phyloP scores from a whole-genome alignment of 129 eudicot genomes.

The Erigeron canadensis region DNA sequence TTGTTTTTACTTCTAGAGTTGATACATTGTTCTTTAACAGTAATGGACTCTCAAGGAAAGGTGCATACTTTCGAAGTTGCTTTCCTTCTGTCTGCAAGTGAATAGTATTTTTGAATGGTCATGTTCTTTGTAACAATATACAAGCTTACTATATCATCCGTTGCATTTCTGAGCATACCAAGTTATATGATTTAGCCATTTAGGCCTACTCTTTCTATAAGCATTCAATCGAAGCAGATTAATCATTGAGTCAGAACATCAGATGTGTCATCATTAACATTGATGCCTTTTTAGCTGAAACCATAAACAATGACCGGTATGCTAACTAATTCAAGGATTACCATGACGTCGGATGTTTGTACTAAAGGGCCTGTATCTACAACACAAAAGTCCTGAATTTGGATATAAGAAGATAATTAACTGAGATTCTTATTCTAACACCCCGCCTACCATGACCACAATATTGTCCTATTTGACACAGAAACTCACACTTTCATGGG shows the following conservation, averaged over 20 bases:
- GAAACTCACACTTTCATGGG: too few species aligned
- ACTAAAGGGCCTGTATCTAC: too few species aligned
- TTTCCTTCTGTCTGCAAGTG: constrained; percentile 46
- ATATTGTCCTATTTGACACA: too few species aligned
- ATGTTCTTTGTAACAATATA: constrained; percentile 4
- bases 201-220: constrained; percentile 8
- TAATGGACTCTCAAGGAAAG: constrained; percentile 61
- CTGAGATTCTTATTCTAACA: too few species aligned
- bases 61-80: constrained; percentile 72
- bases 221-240: neutral
- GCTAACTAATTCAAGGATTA: too few species aligned
- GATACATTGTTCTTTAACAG: constrained; percentile 35
- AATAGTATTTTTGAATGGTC: constrained; percentile 11
- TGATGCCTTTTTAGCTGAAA: neutral
- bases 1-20: constrained; percentile 57
- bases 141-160: neutral
- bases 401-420: too few species aligned
- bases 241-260: neutral
- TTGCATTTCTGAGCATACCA: neutral
- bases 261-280: neutral
- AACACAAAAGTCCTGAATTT: too few species aligned
- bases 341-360: too few species aligned
- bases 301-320: neutral
- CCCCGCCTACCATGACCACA: too few species aligned
- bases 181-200: neutral